Evolutionary conservation across 306 rosid species (phyloP).

Genomic region (Oemleria cerasiformis): DNA sequence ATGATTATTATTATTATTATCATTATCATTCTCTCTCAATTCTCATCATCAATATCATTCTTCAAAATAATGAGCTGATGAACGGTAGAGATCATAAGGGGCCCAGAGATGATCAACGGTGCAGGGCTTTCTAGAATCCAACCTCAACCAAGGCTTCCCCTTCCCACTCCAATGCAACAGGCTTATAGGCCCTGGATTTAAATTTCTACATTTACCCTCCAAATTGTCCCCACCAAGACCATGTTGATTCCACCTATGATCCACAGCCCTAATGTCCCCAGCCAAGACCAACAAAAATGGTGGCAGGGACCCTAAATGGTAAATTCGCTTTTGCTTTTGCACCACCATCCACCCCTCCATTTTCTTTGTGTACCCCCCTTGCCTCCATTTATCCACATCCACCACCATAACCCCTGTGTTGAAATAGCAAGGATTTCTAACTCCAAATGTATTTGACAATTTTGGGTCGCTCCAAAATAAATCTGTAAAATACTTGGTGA

Average conservation of each 20-base stretch:
- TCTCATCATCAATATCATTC: constrained; percentile 38
- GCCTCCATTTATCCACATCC: constrained; percentile 69
- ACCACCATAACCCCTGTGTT: constrained; percentile 91
- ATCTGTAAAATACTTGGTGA: constrained; percentile 59
- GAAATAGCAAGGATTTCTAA: constrained; percentile 67
- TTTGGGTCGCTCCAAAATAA: constrained; percentile 52
- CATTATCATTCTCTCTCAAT: no score
- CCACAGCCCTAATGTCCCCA: constrained; percentile 62
- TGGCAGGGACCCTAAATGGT: constrained; percentile 79
- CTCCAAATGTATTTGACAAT: constrained; percentile 39
- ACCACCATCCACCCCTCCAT: constrained; percentile 80
- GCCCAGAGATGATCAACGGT: constrained; percentile 82
- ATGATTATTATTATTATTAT: no score
- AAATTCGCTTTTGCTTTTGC: constrained; percentile 77
- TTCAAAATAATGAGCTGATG: constrained; percentile 55
- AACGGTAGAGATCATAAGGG: constrained; percentile 74
- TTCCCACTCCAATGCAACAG: constrained; percentile 92
- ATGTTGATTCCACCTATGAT: constrained; percentile 90
- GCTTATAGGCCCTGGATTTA: constrained; percentile 85
- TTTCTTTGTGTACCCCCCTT: constrained; percentile 47
- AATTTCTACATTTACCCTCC: constrained; percentile 67
- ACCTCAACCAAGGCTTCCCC: constrained; percentile 90
- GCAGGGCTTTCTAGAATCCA: constrained; percentile 83
- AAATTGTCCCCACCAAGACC: constrained; percentile 86
- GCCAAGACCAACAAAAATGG: constrained; percentile 78